Percentiles rank a stretch among this genome's conserved stretches.
These are phyloP conservation scores for Pythium aquatile DNA, from an alignment of 352 stramenopile genomes.

Conservation along the genomic window DNA sequence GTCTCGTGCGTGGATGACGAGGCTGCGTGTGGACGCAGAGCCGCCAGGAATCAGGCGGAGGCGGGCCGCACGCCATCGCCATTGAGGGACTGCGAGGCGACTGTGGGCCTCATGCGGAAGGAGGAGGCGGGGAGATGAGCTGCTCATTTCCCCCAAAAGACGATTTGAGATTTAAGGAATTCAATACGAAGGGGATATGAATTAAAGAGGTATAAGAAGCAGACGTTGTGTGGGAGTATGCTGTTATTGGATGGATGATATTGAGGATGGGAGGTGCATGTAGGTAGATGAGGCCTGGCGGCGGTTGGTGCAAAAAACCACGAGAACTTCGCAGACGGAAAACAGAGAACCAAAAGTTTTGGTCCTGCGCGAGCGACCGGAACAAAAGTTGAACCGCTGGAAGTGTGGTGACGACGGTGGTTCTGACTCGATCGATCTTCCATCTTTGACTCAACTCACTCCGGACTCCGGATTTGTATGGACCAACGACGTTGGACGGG, in stretches of 20 bases:
- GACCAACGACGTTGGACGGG: too few species aligned
- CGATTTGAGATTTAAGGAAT: slow-evolving; percentile 5
- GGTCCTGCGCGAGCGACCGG: not conserved
- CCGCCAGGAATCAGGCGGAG: not conserved
- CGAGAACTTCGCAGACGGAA: not conserved
- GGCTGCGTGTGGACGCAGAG: slow-evolving; percentile 3
- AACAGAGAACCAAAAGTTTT: slow-evolving; percentile 1
- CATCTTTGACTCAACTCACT: not conserved
- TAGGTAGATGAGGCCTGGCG: not conserved
- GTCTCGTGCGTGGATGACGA: not conserved
- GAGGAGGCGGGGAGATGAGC: not conserved
- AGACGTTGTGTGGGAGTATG: not conserved
- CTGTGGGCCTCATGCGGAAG: not conserved
- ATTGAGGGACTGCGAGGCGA: not conserved
- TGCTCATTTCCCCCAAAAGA: not conserved
- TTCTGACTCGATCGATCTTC: not conserved
- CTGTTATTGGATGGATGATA: not conserved
- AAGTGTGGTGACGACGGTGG: not conserved
- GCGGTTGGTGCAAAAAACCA: not conserved
- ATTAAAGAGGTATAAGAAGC: too few species aligned
- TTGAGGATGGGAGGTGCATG: not conserved
- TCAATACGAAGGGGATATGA: not conserved
- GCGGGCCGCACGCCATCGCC: slow-evolving; percentile 1
- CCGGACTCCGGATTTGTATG: too few species aligned
- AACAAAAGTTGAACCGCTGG: not conserved